Base-by-base conservation (phyloP, 208 protist genomes). In the Trypanosoma platydactyli region DNA sequence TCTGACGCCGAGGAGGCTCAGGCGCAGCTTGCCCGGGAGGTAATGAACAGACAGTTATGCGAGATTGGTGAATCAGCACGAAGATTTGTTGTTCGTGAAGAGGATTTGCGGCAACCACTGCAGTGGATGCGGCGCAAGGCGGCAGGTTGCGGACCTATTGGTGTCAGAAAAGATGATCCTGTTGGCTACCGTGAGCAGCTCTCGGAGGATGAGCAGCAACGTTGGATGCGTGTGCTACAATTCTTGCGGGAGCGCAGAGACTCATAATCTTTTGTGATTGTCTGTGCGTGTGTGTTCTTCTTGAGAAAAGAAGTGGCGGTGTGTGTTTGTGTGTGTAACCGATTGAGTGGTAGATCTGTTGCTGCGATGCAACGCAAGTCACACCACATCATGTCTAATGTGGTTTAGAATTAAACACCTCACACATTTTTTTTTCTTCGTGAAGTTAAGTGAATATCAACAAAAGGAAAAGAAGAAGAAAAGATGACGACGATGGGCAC, bases 21-120 rank as follows among this genome's bases (percentile, higher is more conserved):
- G 50, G 22, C 40, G n/a, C 29, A 60, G 15, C 35, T 58, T 3
- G 20, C 27, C 25, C 38, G 30, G 24, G 63, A 60, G 16, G 18
- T n/a, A 24, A n/a, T 52, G 29, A 22, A 20, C 13, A 35, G 58
- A 45, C 46, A 18, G 41, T 53, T 63, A 3, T 18, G 27, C 1
- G 9, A 38, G 7, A 5, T 53, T 30, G 38, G 33, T 55, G 51
- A 67, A 16, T 38, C 52, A 7, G 12, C 41, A 35, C 3, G 27
- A 7, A 7, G 35, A 3, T 67, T 62, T 62, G 16, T 65, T 55
- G 52, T 73, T 50, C 59, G 51, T 27, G 49, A 73, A 25, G 46
- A 6, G 5, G 59, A 73, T 59, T 55, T 73, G 66, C 57, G 49
- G 22, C 66, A 33, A 15, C 66, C 66, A 16, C 16, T 68, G 40